Evolutionary conservation across 1,139 yeast species (phyloP), one percentile per base, ranked within the genome.

Genomic region (Sugiyamaella paludigena): DNA sequence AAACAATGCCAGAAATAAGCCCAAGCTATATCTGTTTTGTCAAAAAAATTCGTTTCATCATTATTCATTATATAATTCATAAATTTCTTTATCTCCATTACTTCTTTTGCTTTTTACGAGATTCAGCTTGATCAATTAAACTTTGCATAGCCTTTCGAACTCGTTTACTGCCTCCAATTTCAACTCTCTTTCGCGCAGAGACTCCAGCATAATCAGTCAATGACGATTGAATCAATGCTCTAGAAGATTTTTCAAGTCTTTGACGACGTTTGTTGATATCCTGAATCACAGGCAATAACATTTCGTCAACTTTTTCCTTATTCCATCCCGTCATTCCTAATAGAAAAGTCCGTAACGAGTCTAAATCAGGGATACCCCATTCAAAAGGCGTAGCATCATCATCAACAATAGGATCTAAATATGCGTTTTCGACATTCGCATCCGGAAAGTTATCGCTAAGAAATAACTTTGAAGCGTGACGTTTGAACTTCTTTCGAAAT

Each of bases 361-460:
- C 97, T 51, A 91, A 68, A 63, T 87, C 87, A 0, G 98, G 97
- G 1, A 75, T 72, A 0, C 98, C 98, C 98, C 98, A 94, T 49
- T 79, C 78, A 67, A 94, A 91, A 43, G 77, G 75, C 0, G 89
- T 84, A 37, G 72, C 70, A 63, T 89, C 97, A 27, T 75, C 74
- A 64, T 94, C 98, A 1, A 92, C 96, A 43, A 84, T 87, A 0
- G 98, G 97, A 8, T 72, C 62, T 28, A 75, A 54, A 63, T 94
- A 94, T 0, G 98, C 97, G 15, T 83, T 80, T 37, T 72, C 70
- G 1, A 94, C 88, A 1, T 75, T 71, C 6, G 65, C 69, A 58
- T 86, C 87, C 0, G 98, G 98, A 61, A 89, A 91, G 2, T 71
- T 71, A 2, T 76, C 65, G 8, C 82, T 81, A 8, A 92, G 63